phyloP scores from a whole-genome alignment of 352 stramenopile genomes.

The Thalassiosira sp. region DNA sequence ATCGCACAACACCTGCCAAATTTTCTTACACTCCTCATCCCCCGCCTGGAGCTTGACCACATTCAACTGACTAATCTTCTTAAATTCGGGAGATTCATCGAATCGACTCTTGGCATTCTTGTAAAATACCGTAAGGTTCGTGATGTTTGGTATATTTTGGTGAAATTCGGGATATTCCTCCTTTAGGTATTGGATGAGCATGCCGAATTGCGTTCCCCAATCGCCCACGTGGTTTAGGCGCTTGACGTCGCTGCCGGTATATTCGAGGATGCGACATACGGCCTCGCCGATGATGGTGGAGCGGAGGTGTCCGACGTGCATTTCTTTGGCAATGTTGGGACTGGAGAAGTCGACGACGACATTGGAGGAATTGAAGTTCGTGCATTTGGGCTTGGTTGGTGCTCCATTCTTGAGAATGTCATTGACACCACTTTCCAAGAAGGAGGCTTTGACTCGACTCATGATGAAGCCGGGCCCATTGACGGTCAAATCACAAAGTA shows the following conservation, averaged over 20 bases:
- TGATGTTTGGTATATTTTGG: conserved; percentile 92
- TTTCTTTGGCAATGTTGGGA: conserved; percentile 95
- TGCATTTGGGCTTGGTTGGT: conserved; percentile 73
- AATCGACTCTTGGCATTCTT: conserved; percentile 91
- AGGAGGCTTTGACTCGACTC: conserved; percentile 86
- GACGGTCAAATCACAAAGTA: conserved; percentile 83
- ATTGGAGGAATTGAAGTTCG: no score
- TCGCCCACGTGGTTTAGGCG: conserved; percentile 92
- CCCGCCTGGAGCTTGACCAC: conserved; percentile 96
- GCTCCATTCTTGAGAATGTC: conserved; percentile 36
- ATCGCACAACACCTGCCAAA: conserved; percentile 89
- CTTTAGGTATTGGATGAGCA: conserved; percentile 99
- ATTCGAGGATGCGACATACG: conserved; percentile 89
- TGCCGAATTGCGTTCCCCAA: conserved; percentile 99
- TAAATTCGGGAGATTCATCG: conserved; percentile 94
- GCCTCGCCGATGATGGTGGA: conserved; percentile 92
- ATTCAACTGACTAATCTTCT: conserved; percentile 93
- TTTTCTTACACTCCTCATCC: conserved; percentile 82
- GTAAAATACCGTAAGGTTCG: conserved; percentile 94
- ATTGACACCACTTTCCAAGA: conserved; percentile 64
- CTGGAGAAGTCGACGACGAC: conserved; percentile 91
- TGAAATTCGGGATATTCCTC: conserved; percentile 95
- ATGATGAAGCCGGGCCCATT: conserved; percentile 98
- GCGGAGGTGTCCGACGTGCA: conserved; percentile 93
- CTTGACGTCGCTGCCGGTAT: conserved; percentile 84